Percentiles rank a stretch among this genome's conserved stretches.
These are phyloP conservation scores for Teunomyces tritomae DNA, from an alignment of 805 yeast genomes.

Conservation along the genomic window DNA sequence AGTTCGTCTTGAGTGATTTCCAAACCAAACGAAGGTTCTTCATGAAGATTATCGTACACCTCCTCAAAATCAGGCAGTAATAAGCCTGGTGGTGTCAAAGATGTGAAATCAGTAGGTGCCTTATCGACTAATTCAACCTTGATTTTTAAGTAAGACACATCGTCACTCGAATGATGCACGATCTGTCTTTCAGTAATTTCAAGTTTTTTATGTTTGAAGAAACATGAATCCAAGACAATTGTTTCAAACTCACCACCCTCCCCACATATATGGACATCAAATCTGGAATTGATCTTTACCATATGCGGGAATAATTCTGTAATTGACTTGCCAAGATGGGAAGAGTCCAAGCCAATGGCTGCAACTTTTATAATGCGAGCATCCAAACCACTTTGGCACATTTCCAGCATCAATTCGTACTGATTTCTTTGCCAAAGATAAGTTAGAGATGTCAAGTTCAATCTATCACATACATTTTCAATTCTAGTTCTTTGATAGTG, in stretches of 20 bases:
- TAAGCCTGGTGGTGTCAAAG: conserved; percentile 32
- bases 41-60: conserved; percentile 19
- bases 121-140: conserved; percentile 48
- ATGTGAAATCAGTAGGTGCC: conserved; percentile 14
- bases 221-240: conserved; percentile 85
- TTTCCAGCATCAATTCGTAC: conserved; percentile 73
- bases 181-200: conserved; percentile 39
- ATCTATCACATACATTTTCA: conserved; percentile 79
- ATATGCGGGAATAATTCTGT: conserved; percentile 60
- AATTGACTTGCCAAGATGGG: conserved; percentile 68
- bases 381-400: conserved; percentile 64
- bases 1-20: neutral
- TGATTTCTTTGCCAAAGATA: conserved; percentile 93
- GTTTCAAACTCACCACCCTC: conserved; percentile 99
- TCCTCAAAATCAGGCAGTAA: conserved; percentile 41
- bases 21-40: neutral
- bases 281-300: conserved; percentile 53
- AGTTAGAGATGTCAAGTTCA: conserved; percentile 67
- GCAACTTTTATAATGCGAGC: conserved; percentile 92
- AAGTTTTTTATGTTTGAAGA: conserved; percentile 57
- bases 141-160: conserved; percentile 65
- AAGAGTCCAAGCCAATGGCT: conserved; percentile 72
- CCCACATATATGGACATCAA: conserved; percentile 92
- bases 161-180: conserved; percentile 54
- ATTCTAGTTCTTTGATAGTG: conserved; percentile 95